Base-by-base conservation (phyloP, 1,284 basidiomycete species). In the Sporisorium scitamineum region DNA sequence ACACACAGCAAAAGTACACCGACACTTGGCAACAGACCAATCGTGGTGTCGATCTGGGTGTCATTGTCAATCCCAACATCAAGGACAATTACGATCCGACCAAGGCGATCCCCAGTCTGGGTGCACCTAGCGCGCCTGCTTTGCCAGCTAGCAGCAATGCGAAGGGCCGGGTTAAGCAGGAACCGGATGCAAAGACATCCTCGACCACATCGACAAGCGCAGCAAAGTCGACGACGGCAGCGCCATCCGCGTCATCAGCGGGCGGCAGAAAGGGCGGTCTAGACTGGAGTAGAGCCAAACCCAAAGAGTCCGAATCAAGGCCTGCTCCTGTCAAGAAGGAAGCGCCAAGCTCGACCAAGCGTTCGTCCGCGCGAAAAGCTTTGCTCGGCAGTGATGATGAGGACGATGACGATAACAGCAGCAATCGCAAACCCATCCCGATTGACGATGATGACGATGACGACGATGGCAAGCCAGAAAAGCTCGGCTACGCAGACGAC, bases 361-460 rank as follows among this genome's bases (percentile, higher is more conserved):
- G 63, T 42, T 41, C 42, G 34, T 56, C 63, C 4, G 57, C 54
- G 16, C 45, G 61, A n/a, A 66, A 64, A 42, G 60, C 69, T 13
- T 41, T 76, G 34, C 41, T 76, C 2, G 73, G 73, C 32, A 68
- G 65, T 37, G 77, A 79, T 20, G 76, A 76, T 32, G 79, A 79
- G 20, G 76, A 75, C 22, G 70, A 76, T 3, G 61, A 70, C 3
- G 70, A 79, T 4, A 45, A 45, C 16, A 41, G 27, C 29, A 62
- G 60, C 22, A 51, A 26, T 8, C 63, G 59, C 18, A 61, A 64
- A 44, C 48, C 55, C 0, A 56, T 62, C n/a, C 48, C 45, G 11
- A 20, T 64, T 20, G 60, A 63, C 37, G 63, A 66, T 31, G 62
- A 58, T 16, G 70, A 68, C 13, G 66, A 70, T 26, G 70, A 73